Base-by-base conservation (phyloP, 1,284 basidiomycete genomes). In the Ceratobasidium sp. region DNA sequence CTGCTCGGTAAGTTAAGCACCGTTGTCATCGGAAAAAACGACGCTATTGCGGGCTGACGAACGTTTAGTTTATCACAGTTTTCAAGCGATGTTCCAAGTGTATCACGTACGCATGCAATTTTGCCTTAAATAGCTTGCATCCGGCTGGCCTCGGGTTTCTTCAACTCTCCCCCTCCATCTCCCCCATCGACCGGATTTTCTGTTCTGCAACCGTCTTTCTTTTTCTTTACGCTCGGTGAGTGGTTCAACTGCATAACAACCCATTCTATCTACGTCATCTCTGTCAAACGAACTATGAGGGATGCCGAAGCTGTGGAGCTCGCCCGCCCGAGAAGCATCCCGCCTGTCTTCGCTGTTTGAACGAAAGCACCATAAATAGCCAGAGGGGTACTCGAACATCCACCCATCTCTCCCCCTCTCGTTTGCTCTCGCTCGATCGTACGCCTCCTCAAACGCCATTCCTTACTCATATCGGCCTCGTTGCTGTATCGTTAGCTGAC, bases 151-250 rank as follows among this genome's bases (percentile, higher is more conserved):
- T 28, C 0, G 15, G 7, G 20, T n/a, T 9, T 12, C 38, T 40
- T 3, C 10, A 40, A 10, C 40, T 40, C 15, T 20, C 28, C 33
- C 23, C n/a, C 54, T 61, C 57, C 23, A n/a, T 56, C 23, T 42
- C 33, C 48, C 38, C 48, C 38, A 50, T 71, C 56, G 23, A 44
- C 23, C 23, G 20, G 23, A 40, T 42, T 75, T 52, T 48, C 33
- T 42, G n/a, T 40, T 52, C 44, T 52, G 46, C 33, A 40, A 52
- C 62, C n/a, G 73, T 42, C 52, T 54, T 15, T 23, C 42, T 33
- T 66, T 62, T 54, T 48, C 52, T 71, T 71, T 57, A 57, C 56
- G 28, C 42, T 71, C 69, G 57, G 69, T 71, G 48, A 71, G 69
- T 59, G 2, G n/a, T 40, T 62, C 33, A 20, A 20, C 40, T 40